Evolutionary conservation across 306 rosid species (phyloP).

Genomic region (Rosa chinensis): DNA sequence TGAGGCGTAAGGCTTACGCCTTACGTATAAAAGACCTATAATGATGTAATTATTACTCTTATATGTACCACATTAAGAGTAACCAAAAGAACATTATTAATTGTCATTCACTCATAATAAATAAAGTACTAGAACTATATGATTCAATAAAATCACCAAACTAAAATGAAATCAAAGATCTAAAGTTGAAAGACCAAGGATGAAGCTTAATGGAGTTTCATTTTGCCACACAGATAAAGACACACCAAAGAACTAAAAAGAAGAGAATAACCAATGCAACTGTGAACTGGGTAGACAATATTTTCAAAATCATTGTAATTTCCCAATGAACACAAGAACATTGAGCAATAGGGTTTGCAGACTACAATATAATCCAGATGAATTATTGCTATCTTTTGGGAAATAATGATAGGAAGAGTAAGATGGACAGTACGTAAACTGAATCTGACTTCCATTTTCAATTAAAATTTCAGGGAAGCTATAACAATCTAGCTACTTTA

Average conservation of each 20-base stretch:
- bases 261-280: not conserved
- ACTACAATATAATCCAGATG: not conserved
- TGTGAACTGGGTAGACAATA: not conserved
- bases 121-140: too few relatives aligned
- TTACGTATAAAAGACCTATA: too few relatives aligned
- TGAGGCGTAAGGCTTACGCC: too few relatives aligned
- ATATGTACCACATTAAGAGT: too few relatives aligned
- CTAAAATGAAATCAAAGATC: too few relatives aligned
- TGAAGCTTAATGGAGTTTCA: not conserved
- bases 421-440: constrained; percentile 19
- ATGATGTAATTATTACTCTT: too few relatives aligned
- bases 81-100: too few relatives aligned
- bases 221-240: not conserved
- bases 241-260: not conserved
- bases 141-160: too few relatives aligned
- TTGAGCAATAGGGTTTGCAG: not conserved
- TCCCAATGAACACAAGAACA: not conserved
- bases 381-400: not conserved
- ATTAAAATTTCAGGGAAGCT: constrained; percentile 24
- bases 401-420: constrained; percentile 11
- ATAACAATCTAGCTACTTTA: not conserved
- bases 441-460: constrained; percentile 26
- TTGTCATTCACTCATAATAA: too few relatives aligned
- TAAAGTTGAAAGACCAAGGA: too few relatives aligned
- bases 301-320: not conserved